phyloP scores from a whole-genome alignment of 192 early-diverging fungal species.

The Backusella australiensis region DNA sequence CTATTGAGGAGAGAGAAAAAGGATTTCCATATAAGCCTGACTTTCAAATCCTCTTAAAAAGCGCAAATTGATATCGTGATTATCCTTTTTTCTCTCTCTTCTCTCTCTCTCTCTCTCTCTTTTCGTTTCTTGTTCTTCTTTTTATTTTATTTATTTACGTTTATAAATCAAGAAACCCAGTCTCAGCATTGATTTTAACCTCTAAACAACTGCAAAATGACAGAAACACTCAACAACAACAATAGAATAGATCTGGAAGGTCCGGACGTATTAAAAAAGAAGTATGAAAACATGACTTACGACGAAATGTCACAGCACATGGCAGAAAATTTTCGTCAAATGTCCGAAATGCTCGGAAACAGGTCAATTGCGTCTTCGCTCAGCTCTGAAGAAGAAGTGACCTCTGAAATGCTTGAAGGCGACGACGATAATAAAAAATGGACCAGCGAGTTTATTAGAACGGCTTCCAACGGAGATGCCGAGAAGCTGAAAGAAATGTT shows the following conservation, averaged over 20 bases:
- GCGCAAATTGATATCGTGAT: constrained; percentile 8
- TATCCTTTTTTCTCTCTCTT: neutral
- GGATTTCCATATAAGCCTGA: neutral
- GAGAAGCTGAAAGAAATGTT: constrained; percentile 19
- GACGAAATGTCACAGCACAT: constrained; percentile 35
- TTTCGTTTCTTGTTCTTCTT: neutral
- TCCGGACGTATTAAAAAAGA: constrained; percentile 8
- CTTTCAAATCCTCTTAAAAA: constrained; percentile 6
- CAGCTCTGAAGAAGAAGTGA: neutral
- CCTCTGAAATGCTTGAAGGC: neutral
- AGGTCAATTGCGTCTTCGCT: neutral
- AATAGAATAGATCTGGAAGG: neutral
- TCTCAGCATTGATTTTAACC: neutral
- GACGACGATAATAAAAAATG: constrained; percentile 28
- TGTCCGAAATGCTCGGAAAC: constrained; percentile 26
- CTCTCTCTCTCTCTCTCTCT: neutral
- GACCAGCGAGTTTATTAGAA: constrained; percentile 62
- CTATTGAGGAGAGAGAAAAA: neutral
- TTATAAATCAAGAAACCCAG: neutral
- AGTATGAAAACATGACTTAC: constrained; percentile 37
- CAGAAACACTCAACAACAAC: neutral
- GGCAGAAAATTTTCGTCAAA: constrained; percentile 32
- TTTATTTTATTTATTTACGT: neutral
- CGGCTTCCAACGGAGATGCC: constrained; percentile 69
- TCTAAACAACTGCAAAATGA: neutral